Evolutionary conservation across 1,139 yeast species (phyloP).

Genomic region (Lodderomyces pseudojiufengensis): DNA sequence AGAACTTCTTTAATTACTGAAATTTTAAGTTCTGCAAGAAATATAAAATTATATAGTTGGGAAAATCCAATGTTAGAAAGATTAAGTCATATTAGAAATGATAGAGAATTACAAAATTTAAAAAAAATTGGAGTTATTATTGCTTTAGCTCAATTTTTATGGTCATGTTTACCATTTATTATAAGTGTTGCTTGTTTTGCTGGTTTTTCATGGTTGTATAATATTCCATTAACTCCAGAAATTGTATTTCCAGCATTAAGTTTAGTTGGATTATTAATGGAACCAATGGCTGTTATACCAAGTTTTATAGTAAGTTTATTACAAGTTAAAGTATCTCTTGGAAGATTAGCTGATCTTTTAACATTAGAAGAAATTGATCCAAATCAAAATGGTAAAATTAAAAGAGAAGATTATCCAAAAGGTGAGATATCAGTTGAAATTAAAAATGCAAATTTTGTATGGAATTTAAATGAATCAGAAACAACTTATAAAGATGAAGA

Average conservation of each 20-base stretch:
- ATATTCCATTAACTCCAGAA: conserved; percentile 30
- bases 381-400: conserved; percentile 66
- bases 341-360: conserved; percentile 30
- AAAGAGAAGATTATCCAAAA: conserved; percentile 26
- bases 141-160: conserved; percentile 30
- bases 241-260: conserved; percentile 40
- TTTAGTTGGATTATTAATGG: conserved; percentile 32
- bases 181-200: conserved; percentile 31
- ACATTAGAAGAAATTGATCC: conserved; percentile 30
- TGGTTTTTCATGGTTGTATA: conserved; percentile 22
- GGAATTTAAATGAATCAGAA: conserved; percentile 12
- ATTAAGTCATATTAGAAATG: conserved; percentile 33
- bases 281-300: conserved; percentile 35
- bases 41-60: conserved; percentile 41
- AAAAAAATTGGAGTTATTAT: conserved; percentile 29
- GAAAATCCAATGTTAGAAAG: conserved; percentile 36
- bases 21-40: conserved; percentile 36
- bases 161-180: conserved; percentile 38
- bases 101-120: conserved; percentile 29
- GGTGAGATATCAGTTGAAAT: conserved; percentile 16
- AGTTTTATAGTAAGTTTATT: conserved; percentile 24
- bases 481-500: conserved; percentile 17
- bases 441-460: conserved; percentile 17
- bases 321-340: conserved; percentile 31
- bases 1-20: conserved; percentile 38